Evolutionary conservation across 495 filamentous ascomycete species (phyloP), one percentile per base, ranked within the genome.

Genomic region (Evernia prunastri): DNA sequence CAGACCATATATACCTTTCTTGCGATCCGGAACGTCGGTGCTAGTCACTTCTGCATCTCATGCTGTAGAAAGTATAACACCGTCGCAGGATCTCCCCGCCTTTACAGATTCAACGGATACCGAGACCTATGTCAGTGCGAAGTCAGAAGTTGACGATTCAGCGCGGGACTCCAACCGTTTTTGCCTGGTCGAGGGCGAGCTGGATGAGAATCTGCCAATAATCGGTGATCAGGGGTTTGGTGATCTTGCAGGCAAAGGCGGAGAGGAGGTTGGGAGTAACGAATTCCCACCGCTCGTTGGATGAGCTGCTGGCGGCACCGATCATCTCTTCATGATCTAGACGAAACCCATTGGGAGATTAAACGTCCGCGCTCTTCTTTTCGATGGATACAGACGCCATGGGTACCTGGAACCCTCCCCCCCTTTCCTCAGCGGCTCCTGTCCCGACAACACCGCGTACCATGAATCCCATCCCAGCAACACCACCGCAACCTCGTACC

Each of bases 71-170:
- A 45, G 18, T 35, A 37, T 33, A 20, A 5, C 40, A 47, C 33
- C 40, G 6, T 43, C 27, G 2, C 27, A 43, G 47, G 25, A 60
- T 23, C 58, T 60, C 15, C 17, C 40, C 18, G 58, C 27, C 17
- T 40, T 60, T 33, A 60, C 58, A 36, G 8, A 33, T 15, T 60
- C 58, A 9, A 17, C 49, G 7, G 49, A 53, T 53, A 53, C 25
- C 1, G 15, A 31, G 12, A 53, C 25, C 27, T 53, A 31, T 9
- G 49, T 29, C 0, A 53, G 49, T 13, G 49, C 49, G 12, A 17
- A 8, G 12, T 53, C 49, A 1, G 49, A 4, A 0, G 7, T 53
- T 18, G 49, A 11, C 25, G 27, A 53, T 31, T 3, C 1, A 53
- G 49, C 25, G 1, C 18, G 29, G 25, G 49, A 53, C 27, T 17